Conservation (phyloP, 1,139 yeast species). For the Saccharomyces hybrid region DNA sequence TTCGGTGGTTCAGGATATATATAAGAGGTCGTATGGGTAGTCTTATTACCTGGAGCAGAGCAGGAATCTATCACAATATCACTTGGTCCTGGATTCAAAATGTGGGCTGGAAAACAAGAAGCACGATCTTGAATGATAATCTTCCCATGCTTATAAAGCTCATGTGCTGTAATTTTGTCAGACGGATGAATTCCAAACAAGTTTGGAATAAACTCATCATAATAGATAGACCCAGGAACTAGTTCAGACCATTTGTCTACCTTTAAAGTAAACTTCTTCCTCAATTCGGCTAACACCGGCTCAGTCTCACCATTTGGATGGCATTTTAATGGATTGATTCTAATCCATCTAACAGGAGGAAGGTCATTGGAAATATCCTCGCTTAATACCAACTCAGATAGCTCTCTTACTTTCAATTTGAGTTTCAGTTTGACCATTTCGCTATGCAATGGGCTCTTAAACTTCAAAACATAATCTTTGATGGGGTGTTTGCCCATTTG, state of each 20-base stretch:
- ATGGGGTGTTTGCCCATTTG: conserved; percentile 85
- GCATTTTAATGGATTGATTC: conserved; percentile 56
- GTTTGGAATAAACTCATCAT: conserved; percentile 64
- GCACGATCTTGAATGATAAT: conserved; percentile 93
- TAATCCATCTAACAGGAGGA: conserved; percentile 85
- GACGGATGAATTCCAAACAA: conserved; percentile 76
- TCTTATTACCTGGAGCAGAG: conserved; percentile 98
- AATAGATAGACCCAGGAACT: conserved; percentile 56
- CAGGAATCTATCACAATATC: conserved; percentile 79
- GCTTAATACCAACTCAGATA: conserved; percentile 34
- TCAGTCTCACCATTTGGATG: conserved; percentile 28
- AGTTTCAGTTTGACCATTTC: conserved; percentile 70
- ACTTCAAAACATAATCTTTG: conserved; percentile 70
- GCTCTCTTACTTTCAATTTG: conserved; percentile 42
- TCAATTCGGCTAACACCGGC: conserved; percentile 40
- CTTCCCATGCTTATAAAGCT: conserved; percentile 64
- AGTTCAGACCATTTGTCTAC: conserved; percentile 42
- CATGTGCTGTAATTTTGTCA: conserved; percentile 56
- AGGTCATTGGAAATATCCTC: conserved; percentile 40
- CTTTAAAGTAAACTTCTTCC: conserved; percentile 25
- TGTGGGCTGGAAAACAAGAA: conserved; percentile 91
- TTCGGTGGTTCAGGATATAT: conserved; percentile 24
- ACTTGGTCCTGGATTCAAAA: conserved; percentile 51
- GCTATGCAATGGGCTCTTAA: conserved; percentile 73
- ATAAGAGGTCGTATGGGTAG: conserved; percentile 81